Conservation (phyloP, 306 rosid species). For the Casuarina equisetifolia region DNA sequence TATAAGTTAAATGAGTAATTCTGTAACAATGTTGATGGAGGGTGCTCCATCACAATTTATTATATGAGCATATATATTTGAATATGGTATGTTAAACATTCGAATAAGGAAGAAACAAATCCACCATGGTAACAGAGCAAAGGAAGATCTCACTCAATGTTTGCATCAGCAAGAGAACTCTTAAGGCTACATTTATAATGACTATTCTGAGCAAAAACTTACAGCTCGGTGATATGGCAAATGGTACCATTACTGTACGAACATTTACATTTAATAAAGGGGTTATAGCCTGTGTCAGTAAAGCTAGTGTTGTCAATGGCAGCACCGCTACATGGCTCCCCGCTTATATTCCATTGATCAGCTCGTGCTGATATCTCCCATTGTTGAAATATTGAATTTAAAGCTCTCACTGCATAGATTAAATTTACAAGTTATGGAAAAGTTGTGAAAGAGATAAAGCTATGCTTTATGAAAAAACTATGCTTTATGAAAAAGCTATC, state of each 20-base stretch:
- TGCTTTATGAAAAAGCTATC: background rate
- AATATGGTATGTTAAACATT: background rate
- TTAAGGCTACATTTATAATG: background rate
- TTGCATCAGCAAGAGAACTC: background rate
- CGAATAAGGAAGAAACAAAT: background rate
- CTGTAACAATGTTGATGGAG: no score
- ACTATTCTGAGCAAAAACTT: conserved; percentile 12
- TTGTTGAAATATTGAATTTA: conserved; percentile 60
- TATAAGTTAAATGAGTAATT: background rate
- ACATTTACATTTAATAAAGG: conserved; percentile 71
- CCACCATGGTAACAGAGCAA: background rate
- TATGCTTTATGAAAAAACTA: background rate
- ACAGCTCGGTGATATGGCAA: conserved; percentile 71
- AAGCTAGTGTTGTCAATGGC: conserved; percentile 39
- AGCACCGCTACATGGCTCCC: conserved; percentile 65
- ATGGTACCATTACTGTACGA: conserved; percentile 30
- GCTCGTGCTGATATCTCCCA: conserved; percentile 42
- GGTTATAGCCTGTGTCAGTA: conserved; percentile 5
- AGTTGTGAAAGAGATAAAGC: background rate
- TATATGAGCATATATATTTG: no score
- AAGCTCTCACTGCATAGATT: conserved; percentile 41
- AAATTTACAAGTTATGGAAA: background rate
- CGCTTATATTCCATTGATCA: conserved; percentile 61
- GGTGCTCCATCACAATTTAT: no score
- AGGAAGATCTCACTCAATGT: background rate